A percentile compares a stretch with the other conserved stretches of the same genome.
phyloP scores from a whole-genome alignment of 352 stramenopile genomes.

The Pythium aphanidermatum region DNA sequence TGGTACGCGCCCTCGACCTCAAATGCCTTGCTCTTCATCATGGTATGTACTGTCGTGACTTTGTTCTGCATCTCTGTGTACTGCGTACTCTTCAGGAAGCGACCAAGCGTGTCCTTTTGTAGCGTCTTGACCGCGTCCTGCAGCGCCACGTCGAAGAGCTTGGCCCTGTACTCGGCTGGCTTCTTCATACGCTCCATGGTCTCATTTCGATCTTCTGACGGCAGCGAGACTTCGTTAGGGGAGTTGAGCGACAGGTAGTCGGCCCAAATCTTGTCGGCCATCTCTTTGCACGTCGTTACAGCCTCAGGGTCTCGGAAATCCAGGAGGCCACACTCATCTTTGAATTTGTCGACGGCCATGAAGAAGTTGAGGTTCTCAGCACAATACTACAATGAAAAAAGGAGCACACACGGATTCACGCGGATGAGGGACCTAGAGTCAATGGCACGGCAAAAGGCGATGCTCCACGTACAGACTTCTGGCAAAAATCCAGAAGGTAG shows the following conservation, averaged over 20 bases:
- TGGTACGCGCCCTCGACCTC: conserved; percentile 65
- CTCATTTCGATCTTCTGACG: conserved; percentile 67
- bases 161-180: conserved; percentile 62
- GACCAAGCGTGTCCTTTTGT: conserved; percentile 73
- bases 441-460: too few relatives aligned
- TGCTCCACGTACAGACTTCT: conserved; percentile 78
- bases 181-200: conserved; percentile 83
- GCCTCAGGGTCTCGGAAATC: conserved; percentile 78
- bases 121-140: conserved; percentile 83
- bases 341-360: conserved; percentile 85
- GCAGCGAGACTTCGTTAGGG: conserved; percentile 77
- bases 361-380: conserved; percentile 86
- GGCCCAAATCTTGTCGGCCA: conserved; percentile 80
- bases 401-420: too few relatives aligned
- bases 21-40: conserved; percentile 61
- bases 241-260: conserved; percentile 82
- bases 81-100: conserved; percentile 72
- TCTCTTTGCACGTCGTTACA: conserved; percentile 74
- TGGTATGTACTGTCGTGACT: conserved; percentile 38
- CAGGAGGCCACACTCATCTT: conserved; percentile 69
- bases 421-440: too few relatives aligned
- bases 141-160: conserved; percentile 79
- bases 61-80: conserved; percentile 74
- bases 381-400: conserved; percentile 42
- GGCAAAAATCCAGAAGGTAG: conserved; percentile 83